phyloP scores from a whole-genome alignment of 2,329 filamentous ascomycete species.

The Botryotinia narcissicola region DNA sequence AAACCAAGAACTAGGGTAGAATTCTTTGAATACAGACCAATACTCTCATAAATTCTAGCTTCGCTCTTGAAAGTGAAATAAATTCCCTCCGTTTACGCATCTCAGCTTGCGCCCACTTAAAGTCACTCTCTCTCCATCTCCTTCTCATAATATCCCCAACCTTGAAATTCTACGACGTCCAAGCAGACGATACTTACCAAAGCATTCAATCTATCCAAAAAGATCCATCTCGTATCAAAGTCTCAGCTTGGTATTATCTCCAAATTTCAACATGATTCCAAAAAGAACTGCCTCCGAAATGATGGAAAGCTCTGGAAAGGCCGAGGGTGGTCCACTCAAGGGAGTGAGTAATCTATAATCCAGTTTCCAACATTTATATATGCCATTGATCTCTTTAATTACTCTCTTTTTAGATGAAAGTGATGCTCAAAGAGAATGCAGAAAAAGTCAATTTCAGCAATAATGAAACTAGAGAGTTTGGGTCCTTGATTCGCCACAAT shows the following conservation, averaged over 20 bases:
- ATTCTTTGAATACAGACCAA: neutral
- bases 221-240: fast-evolving
- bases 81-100: neutral
- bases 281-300: neutral
- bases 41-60: neutral
- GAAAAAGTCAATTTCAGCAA: neutral
- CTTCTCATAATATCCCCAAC: too few species aligned
- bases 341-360: neutral
- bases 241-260: too few species aligned
- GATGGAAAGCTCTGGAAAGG: neutral
- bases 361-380: neutral
- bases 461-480: neutral
- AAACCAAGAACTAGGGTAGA: neutral
- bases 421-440: neutral
- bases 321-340: neutral
- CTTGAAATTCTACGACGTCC: neutral
- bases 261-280: neutral
- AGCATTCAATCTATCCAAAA: neutral
- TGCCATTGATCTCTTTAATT: neutral
- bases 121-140: neutral
- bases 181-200: neutral
- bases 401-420: neutral
- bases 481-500: too few species aligned
- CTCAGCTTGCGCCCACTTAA: neutral
- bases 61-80: neutral